Percentiles rank a stretch among this genome's conserved stretches.
Conservation (phyloP, 805 yeast genomes). For the Wickerhamomyces ciferrii region DNA sequence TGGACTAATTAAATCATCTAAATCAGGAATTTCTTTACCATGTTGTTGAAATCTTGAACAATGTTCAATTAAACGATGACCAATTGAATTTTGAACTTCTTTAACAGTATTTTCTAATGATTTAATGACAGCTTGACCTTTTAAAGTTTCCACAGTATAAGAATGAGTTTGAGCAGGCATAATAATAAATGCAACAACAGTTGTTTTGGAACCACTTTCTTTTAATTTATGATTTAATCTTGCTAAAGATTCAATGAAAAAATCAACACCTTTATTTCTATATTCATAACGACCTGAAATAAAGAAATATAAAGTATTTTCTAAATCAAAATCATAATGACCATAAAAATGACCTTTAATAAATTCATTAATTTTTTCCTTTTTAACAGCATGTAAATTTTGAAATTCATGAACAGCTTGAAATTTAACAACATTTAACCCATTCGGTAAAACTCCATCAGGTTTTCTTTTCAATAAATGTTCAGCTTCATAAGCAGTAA, state of each 20-base stretch:
- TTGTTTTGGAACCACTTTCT: slow-evolving; percentile 75
- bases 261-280: slow-evolving; percentile 94
- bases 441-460: slow-evolving; percentile 96
- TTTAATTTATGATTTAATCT: slow-evolving; percentile 85
- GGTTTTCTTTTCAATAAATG: slow-evolving; percentile 92
- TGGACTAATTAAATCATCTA: slow-evolving; percentile 79
- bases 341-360: slow-evolving; percentile 98
- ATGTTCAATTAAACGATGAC: slow-evolving; percentile 83
- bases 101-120: slow-evolving; percentile 84
- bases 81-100: slow-evolving; percentile 83
- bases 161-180: slow-evolving; percentile 97
- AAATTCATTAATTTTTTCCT: slow-evolving; percentile 90
- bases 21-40: slow-evolving; percentile 63
- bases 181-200: slow-evolving; percentile 94
- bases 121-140: slow-evolving; percentile 93
- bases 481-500: slow-evolving; percentile 95
- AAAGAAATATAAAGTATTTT: slow-evolving; percentile 90
- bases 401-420: slow-evolving; percentile 98
- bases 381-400: slow-evolving; percentile 87
- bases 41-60: slow-evolving; percentile 65
- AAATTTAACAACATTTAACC: slow-evolving; percentile 91
- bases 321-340: slow-evolving; percentile 89
- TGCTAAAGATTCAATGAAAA: slow-evolving; percentile 89
- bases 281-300: slow-evolving; percentile 97
- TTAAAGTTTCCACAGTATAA: slow-evolving; percentile 91